Evolutionary conservation across 2,329 filamentous ascomycete species (phyloP).

Genomic region (Ophiocordyceps camponoti-leonardi): DNA sequence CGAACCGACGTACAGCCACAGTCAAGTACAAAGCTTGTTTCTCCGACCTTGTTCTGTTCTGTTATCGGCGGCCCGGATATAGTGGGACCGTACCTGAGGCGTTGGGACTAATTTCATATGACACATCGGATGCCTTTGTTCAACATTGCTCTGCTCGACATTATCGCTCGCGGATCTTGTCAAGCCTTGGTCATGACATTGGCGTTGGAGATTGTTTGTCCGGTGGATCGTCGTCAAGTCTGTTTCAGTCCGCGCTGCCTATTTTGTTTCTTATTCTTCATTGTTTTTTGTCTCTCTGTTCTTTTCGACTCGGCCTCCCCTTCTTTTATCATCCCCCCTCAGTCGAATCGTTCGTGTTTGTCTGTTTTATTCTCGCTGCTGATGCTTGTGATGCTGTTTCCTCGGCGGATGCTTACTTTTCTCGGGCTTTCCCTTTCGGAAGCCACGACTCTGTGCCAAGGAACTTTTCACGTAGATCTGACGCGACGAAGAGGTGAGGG

Average conservation of each 20-base stretch:
- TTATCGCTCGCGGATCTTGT: conserved; percentile 12
- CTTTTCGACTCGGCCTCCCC: too few relatives aligned
- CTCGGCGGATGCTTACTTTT: background rate
- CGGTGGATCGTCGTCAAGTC: conserved; percentile 19
- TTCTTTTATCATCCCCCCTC: too few relatives aligned
- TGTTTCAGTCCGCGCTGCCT: conserved; percentile 11
- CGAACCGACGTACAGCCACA: background rate
- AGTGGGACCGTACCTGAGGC: conserved; percentile 7
- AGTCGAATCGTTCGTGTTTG: conserved; percentile 1
- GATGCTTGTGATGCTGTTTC: conserved; percentile 5
- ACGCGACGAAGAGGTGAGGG: background rate
- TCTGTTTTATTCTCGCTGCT: conserved; percentile 9
- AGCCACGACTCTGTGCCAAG: background rate
- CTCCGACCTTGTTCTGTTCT: conserved; percentile 8
- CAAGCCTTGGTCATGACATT: conserved; percentile 18
- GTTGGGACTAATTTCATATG: conserved; percentile 13
- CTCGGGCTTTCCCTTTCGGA: background rate
- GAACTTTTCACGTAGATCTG: background rate
- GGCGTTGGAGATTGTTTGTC: conserved; percentile 22
- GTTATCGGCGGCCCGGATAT: conserved; percentile 7
- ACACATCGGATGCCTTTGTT: conserved; percentile 6
- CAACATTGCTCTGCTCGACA: conserved; percentile 14
- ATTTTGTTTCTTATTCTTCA: conserved; percentile 1
- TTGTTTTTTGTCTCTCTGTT: background rate
- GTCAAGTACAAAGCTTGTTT: conserved; percentile 5